These are phyloP conservation scores for Bullera alba DNA, from an alignment of 768 basidiomycete genomes.

Conservation along the genomic window DNA sequence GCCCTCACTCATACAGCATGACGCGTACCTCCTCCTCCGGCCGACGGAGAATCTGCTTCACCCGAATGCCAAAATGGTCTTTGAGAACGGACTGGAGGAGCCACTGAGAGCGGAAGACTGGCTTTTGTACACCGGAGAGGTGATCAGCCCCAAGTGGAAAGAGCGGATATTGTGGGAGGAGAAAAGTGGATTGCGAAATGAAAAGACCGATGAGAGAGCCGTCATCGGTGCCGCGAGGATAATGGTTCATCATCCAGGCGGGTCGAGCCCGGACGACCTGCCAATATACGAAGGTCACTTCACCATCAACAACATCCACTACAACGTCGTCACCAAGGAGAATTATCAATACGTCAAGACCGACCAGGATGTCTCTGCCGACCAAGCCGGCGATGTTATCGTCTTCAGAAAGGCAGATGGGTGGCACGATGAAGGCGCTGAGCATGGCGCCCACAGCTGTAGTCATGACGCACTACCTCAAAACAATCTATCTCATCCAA, in stretches of 20 bases:
- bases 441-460: conserved; percentile 46
- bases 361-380: conserved; percentile 45
- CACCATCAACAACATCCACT: conserved; percentile 58
- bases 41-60: conserved; percentile 74
- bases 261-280: conserved; percentile 50
- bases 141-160: conserved; percentile 54
- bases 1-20: conserved; percentile 56
- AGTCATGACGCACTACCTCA: conserved; percentile 63
- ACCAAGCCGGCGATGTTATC: conserved; percentile 53
- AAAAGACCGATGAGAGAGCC: conserved; percentile 28
- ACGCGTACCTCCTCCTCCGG: conserved; percentile 64
- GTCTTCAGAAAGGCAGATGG: conserved; percentile 71
- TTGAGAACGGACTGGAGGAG: conserved; percentile 54
- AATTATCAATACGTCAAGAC: conserved; percentile 63
- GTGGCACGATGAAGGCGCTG: conserved; percentile 51
- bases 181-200: conserved; percentile 7
- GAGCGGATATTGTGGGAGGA: conserved; percentile 45
- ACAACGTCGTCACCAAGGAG: conserved; percentile 65
- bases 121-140: conserved; percentile 65
- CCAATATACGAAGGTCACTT: conserved; percentile 73
- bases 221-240: conserved; percentile 73
- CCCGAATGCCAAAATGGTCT: conserved; percentile 63
- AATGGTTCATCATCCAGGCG: conserved; percentile 60
- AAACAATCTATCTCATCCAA: conserved; percentile 55
- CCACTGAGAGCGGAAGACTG: conserved; percentile 59